These are phyloP conservation scores for Metarhizium brunneum DNA, from an alignment of 2,329 filamentous ascomycete genomes.

Conservation along the genomic window DNA sequence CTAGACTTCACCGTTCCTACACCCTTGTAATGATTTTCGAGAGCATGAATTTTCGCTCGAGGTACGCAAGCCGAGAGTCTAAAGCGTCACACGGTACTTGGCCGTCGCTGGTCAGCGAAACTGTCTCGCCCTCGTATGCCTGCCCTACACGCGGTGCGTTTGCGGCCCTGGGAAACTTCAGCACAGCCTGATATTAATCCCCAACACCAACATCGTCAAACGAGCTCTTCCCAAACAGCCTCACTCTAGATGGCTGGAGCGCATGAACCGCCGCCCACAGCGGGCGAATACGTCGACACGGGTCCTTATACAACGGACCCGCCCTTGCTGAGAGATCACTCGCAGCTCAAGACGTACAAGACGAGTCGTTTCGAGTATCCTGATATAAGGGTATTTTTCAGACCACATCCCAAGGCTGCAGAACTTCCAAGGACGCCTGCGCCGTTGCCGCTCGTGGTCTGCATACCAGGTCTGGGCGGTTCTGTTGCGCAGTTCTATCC, in stretches of 20 bases:
- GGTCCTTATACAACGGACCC: slow-evolving; percentile 56
- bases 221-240: background rate
- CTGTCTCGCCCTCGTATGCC: too few species aligned
- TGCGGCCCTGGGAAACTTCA: too few species aligned
- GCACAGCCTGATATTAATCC: background rate
- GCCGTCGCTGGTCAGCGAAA: too few species aligned
- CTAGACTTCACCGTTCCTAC: background rate
- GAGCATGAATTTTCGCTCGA: background rate
- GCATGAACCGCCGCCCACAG: background rate
- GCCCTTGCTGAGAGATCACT: slow-evolving; percentile 69
- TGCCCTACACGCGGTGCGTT: too few species aligned
- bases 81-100: too few species aligned
- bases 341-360: slow-evolving; percentile 60
- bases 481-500: slow-evolving; percentile 82
- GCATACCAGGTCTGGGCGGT: slow-evolving; percentile 88
- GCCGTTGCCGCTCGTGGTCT: slow-evolving; percentile 76
- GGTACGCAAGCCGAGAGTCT: too few species aligned
- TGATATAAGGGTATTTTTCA: slow-evolving; percentile 73
- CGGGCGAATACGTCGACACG: slow-evolving; percentile 8
- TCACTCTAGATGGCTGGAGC: slow-evolving; percentile 1
- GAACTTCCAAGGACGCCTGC: slow-evolving; percentile 54
- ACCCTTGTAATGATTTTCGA: background rate
- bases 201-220: background rate
- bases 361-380: slow-evolving; percentile 64
- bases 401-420: slow-evolving; percentile 70